phyloP scores from a whole-genome alignment of 345 rosid species.

The Laguncularia racemosa region DNA sequence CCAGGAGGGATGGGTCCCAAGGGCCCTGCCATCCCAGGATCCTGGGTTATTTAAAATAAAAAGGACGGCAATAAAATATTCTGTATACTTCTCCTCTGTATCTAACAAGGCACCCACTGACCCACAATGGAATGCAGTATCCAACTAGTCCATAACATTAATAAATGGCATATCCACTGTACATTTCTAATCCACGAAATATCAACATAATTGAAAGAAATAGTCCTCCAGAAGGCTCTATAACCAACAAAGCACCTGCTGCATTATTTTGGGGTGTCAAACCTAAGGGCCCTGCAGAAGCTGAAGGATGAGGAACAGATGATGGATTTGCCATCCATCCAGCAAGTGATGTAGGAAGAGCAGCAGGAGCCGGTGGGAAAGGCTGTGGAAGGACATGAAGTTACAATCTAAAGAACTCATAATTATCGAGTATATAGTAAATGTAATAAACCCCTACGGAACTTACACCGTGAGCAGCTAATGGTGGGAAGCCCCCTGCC shows the following conservation, averaged over 20 bases:
- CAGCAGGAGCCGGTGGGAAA: constrained; percentile 59
- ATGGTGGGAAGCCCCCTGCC: constrained; percentile 50
- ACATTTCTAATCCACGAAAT: too few relatives aligned
- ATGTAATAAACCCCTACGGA: not conserved
- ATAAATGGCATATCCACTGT: too few relatives aligned
- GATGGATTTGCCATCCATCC: constrained; percentile 84
- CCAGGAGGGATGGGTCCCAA: too few relatives aligned
- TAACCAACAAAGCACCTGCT: constrained; percentile 38
- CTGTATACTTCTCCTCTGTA: not conserved
- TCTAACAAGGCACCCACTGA: constrained; percentile 29
- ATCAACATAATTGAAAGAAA: too few relatives aligned
- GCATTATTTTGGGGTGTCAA: constrained; percentile 50
- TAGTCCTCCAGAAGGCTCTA: not conserved
- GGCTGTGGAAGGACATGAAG: constrained; percentile 33
- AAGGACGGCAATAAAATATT: not conserved
- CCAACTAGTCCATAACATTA: too few relatives aligned
- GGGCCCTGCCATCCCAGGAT: too few relatives aligned
- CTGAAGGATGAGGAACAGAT: constrained; percentile 59
- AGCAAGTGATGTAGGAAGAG: constrained; percentile 56
- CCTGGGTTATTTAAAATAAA: not conserved
- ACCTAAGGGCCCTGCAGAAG: constrained; percentile 66
- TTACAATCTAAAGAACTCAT: constrained; percentile 9
- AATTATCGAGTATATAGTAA: constrained; percentile 2
- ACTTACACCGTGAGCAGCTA: constrained; percentile 72
- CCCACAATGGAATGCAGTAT: too few relatives aligned